phyloP scores from a whole-genome alignment of 345 rosid species.

The Heritiera fomes region DNA sequence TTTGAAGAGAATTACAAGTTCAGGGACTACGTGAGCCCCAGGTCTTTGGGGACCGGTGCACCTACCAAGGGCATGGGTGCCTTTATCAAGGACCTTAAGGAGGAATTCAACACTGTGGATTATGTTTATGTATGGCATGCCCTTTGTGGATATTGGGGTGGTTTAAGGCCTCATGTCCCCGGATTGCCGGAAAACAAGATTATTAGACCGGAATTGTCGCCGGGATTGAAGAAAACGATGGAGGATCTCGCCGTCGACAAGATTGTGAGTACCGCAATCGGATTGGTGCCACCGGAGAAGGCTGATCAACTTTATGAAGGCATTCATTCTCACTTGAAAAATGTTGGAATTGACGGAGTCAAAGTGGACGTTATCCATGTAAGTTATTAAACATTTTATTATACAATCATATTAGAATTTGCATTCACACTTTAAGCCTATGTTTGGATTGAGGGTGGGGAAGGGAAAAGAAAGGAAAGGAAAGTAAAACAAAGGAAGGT shows the following conservation, averaged over 20 bases:
- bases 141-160: slow-evolving; percentile 97
- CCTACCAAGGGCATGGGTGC: slow-evolving; percentile 69
- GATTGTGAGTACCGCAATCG: slow-evolving; percentile 68
- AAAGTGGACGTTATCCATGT: slow-evolving; percentile 98
- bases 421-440: no score
- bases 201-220: slow-evolving; percentile 57
- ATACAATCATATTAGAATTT: no score
- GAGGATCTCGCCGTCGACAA: slow-evolving; percentile 95
- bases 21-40: slow-evolving; percentile 61
- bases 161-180: slow-evolving; percentile 70
- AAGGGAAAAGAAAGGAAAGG: no score
- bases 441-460: no score
- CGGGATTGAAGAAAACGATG: slow-evolving; percentile 76
- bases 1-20: slow-evolving; percentile 88
- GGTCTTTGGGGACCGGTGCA: slow-evolving; percentile 8
- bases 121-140: slow-evolving; percentile 97
- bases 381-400: slow-evolving; percentile 30
- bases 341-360: slow-evolving; percentile 88
- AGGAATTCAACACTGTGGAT: slow-evolving; percentile 69
- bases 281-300: slow-evolving; percentile 68
- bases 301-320: slow-evolving; percentile 80
- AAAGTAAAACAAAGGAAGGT: no score
- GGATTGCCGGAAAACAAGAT: slow-evolving; percentile 54
- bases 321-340: slow-evolving; percentile 70
- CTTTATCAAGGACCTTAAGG: slow-evolving; percentile 75